Evolutionary conservation across 2,329 filamentous ascomycete species (phyloP).

Genomic region (Penicillium sp.): DNA sequence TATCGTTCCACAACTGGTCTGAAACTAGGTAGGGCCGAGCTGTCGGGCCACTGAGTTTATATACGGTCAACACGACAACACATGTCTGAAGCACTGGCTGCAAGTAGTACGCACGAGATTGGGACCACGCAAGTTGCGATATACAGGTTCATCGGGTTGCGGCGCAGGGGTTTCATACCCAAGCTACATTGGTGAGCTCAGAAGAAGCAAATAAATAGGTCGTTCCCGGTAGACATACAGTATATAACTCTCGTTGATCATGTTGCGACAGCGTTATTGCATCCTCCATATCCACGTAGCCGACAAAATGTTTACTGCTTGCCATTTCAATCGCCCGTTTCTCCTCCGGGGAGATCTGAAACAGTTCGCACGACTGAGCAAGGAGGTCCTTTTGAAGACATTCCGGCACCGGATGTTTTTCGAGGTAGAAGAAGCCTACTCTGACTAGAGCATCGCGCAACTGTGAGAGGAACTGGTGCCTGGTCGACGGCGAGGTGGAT

Average conservation of each 20-base stretch:
- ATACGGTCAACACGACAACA: background rate
- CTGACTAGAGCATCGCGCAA: background rate
- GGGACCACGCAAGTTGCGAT: background rate
- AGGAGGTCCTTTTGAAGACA: background rate
- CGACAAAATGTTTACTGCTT: background rate
- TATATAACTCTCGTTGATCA: background rate
- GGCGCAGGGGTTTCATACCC: background rate
- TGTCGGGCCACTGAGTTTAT: background rate
- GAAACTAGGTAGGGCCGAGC: background rate
- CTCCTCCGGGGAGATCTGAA: background rate
- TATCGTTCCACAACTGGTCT: background rate
- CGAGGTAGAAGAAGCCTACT: slow-evolving; percentile 1
- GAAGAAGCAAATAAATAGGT: no score
- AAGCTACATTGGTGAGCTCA: background rate
- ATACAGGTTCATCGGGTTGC: background rate
- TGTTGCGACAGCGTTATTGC: background rate
- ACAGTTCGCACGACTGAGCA: background rate
- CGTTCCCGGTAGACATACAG: background rate
- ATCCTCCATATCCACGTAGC: background rate
- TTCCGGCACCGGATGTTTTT: background rate
- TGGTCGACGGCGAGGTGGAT: background rate
- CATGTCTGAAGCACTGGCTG: background rate
- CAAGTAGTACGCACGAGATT: background rate
- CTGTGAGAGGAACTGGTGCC: background rate
- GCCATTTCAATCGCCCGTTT: background rate